Percentiles rank a stretch among this genome's conserved stretches.
Evolutionary conservation across 345 rosid species (phyloP).

Genomic region (Turritis glabra): DNA sequence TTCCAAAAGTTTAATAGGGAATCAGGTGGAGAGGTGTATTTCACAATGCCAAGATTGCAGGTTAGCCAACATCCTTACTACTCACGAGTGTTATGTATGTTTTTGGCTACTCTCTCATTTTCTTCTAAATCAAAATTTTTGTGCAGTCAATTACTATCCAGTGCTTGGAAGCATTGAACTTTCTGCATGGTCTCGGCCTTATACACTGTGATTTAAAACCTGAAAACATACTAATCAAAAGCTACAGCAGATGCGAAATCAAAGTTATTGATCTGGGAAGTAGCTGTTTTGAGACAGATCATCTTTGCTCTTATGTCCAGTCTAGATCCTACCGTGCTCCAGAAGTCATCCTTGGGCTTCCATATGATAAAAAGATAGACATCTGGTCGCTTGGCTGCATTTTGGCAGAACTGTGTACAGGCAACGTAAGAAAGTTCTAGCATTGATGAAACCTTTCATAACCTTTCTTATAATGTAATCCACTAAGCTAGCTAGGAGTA

Average conservation of each 20-base stretch:
- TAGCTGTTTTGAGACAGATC: conserved; percentile 98
- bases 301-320: conserved; percentile 95
- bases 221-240: conserved; percentile 89
- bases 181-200: conserved; percentile 90
- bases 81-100: conserved; percentile 14
- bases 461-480: background rate
- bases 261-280: conserved; percentile 99
- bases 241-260: conserved; percentile 97
- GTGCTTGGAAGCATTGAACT: conserved; percentile 91
- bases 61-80: conserved; percentile 46
- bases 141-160: conserved; percentile 93
- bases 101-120: conserved; percentile 32
- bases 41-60: conserved; percentile 99
- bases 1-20: conserved; percentile 97
- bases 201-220: conserved; percentile 97
- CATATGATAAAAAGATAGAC: conserved; percentile 94
- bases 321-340: conserved; percentile 99
- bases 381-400: conserved; percentile 99
- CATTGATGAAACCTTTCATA: conserved; percentile 14
- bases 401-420: conserved; percentile 94
- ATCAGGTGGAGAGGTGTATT: conserved; percentile 98
- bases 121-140: conserved; percentile 24
- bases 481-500: conserved; percentile 17
- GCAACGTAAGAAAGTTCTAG: conserved; percentile 67
- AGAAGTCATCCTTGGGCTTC: conserved; percentile 89